Conservation (phyloP, 768 basidiomycete species). For the Leucocoprinus leucothites region DNA sequence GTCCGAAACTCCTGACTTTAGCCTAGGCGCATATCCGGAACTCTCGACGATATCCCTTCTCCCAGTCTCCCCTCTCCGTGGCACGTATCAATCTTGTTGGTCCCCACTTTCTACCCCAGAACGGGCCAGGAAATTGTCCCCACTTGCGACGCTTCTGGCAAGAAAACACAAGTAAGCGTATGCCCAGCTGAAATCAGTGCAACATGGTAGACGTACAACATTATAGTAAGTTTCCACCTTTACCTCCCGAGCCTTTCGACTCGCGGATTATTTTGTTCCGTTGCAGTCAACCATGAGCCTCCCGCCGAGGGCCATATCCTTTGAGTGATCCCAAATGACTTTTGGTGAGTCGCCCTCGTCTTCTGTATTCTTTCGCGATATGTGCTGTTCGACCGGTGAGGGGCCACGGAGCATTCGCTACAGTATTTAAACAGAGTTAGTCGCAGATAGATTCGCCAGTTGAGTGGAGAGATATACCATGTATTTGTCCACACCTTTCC, state of each 20-base stretch:
- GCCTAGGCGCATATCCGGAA: too few relatives aligned
- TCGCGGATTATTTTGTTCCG: constrained; percentile 77
- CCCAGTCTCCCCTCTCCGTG: too few relatives aligned
- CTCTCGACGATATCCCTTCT: too few relatives aligned
- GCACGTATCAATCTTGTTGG: too few relatives aligned
- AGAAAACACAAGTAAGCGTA: too few relatives aligned
- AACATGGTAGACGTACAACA: too few relatives aligned
- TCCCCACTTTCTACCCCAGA: too few relatives aligned
- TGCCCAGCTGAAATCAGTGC: too few relatives aligned
- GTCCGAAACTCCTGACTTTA: too few relatives aligned
- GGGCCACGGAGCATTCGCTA: constrained; percentile 49
- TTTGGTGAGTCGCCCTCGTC: constrained; percentile 49
- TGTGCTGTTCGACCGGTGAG: constrained; percentile 55
- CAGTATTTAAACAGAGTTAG: neutral
- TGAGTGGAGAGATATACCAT: constrained; percentile 48
- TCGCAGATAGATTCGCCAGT: neutral
- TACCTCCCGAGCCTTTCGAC: constrained; percentile 72
- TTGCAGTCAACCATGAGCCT: constrained; percentile 86
- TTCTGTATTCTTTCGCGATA: constrained; percentile 32
- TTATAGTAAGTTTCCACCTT: too few relatives aligned
- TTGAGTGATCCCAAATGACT: constrained; percentile 87
- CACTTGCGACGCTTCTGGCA: too few relatives aligned
- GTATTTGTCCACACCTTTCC: constrained; percentile 73
- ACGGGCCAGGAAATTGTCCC: too few relatives aligned
- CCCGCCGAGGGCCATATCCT: constrained; percentile 88